Percentiles rank a stretch among this genome's conserved stretches.
phyloP scores from a whole-genome alignment of 495 filamentous ascomycete genomes.

The Hyaloscypha variabilis region DNA sequence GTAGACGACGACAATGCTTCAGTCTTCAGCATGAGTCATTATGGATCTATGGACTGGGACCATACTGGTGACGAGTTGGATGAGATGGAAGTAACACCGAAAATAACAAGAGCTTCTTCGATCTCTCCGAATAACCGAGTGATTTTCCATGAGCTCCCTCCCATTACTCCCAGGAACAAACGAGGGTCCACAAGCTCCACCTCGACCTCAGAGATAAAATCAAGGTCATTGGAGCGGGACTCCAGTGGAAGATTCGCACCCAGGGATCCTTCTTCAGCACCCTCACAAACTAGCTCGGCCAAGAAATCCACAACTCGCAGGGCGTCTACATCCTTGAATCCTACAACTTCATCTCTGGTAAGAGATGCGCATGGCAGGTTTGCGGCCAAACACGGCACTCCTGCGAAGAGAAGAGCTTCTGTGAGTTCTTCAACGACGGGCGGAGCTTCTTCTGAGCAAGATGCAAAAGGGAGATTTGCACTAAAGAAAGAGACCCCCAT shows the following conservation, averaged over 20 bases:
- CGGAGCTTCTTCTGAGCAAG: neutral
- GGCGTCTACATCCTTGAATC: neutral
- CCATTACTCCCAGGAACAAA: neutral
- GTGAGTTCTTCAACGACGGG: neutral
- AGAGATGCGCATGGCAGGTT: constrained; percentile 17
- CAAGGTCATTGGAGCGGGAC: neutral
- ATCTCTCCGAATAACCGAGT: neutral
- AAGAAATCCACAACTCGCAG: too few relatives aligned
- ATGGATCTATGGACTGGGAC: constrained; percentile 23
- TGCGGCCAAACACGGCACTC: neutral
- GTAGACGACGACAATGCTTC: constrained; percentile 17
- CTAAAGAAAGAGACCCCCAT: neutral
- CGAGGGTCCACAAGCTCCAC: neutral
- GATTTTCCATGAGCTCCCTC: neutral
- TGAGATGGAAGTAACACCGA: constrained; percentile 13
- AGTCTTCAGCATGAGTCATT: constrained; percentile 18
- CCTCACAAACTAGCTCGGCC: too few relatives aligned
- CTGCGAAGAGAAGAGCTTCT: neutral
- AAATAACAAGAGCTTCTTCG: constrained; percentile 12
- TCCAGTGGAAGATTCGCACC: constrained; percentile 6
- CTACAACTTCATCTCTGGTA: neutral
- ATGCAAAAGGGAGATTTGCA: constrained; percentile 9
- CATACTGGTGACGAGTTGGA: constrained; percentile 20
- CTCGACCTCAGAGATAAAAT: neutral
- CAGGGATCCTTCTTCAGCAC: neutral